phyloP scores from a whole-genome alignment of 1,139 yeast species.

The Hyphopichia buzzinii region DNA sequence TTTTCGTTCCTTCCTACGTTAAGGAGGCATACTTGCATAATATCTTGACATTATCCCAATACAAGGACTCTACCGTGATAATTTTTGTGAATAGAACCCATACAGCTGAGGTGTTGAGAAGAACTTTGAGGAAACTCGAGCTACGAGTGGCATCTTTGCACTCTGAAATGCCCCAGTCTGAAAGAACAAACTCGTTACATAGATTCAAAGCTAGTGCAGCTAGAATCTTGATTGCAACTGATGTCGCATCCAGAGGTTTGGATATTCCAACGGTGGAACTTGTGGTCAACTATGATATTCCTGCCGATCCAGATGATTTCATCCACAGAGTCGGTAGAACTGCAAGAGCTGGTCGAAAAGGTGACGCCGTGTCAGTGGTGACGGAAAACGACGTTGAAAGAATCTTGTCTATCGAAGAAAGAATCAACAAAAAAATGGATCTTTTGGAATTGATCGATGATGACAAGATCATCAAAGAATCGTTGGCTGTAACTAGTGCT shows the following conservation, averaged over 20 bases:
- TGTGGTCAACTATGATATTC: conserved; percentile 88
- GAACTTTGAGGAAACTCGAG: conserved; percentile 71
- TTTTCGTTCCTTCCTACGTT: conserved; percentile 75
- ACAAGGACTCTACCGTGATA: conserved; percentile 66
- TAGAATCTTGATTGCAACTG: conserved; percentile 87
- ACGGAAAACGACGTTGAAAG: conserved; percentile 84
- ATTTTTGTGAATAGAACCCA: conserved; percentile 88
- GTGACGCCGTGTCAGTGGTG: conserved; percentile 59
- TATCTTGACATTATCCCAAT: conserved; percentile 60
- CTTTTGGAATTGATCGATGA: conserved; percentile 71
- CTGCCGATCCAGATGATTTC: conserved; percentile 95
- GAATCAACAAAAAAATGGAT: conserved; percentile 76
- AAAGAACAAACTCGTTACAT: conserved; percentile 86
- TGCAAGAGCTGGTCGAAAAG: conserved; percentile 93
- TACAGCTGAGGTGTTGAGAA: conserved; percentile 82
- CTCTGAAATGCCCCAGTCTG: conserved; percentile 91
- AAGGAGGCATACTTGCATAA: conserved; percentile 85
- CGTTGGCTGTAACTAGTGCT: conserved; percentile 65
- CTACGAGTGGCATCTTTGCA: conserved; percentile 86
- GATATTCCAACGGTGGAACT: conserved; percentile 91
- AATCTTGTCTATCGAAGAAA: conserved; percentile 79
- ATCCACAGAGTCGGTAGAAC: conserved; percentile 99
- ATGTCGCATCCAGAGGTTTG: conserved; percentile 95
- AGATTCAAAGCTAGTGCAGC: conserved; percentile 95
- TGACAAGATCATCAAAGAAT: conserved; percentile 67